These are phyloP conservation scores for Oryza brachyantha DNA, from an alignment of 176 grass and related monocot genomes.

Conservation along the genomic window DNA sequence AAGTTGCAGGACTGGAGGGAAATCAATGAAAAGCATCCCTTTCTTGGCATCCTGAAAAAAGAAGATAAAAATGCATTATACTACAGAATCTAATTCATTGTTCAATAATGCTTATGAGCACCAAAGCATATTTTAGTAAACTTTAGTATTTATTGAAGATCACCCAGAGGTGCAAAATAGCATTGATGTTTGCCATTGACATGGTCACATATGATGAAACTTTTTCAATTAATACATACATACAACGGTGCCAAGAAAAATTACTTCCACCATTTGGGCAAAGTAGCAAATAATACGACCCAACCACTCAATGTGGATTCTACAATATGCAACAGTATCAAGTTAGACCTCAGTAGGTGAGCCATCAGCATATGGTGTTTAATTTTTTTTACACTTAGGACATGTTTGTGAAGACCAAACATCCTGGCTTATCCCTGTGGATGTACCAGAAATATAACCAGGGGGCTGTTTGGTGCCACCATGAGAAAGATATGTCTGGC, in stretches of 20 bases:
- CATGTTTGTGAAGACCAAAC: neutral
- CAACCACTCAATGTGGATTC: neutral
- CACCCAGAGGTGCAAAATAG: neutral
- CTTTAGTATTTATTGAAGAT: slow-evolving; percentile 5
- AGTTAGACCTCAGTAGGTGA: neutral
- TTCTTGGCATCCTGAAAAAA: slow-evolving; percentile 77
- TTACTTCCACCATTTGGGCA: neutral
- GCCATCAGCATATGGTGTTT: slow-evolving; percentile 7
- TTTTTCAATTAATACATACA: neutral
- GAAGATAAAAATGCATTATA: slow-evolving; percentile 3
- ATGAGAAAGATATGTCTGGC: too few relatives aligned
- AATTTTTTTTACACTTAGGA: neutral
- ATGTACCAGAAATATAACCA: neutral
- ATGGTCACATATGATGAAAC: neutral
- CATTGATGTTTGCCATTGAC: neutral
- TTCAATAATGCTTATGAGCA: neutral
- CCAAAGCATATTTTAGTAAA: neutral
- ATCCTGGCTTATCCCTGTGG: neutral
- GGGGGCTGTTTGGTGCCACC: too few relatives aligned
- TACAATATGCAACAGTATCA: neutral
- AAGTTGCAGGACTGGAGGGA: slow-evolving; percentile 77
- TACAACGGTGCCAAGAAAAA: neutral
- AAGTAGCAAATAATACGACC: neutral
- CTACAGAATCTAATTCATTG: neutral
- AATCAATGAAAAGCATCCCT: slow-evolving; percentile 73